These are phyloP conservation scores for Dactylellina parvicollis DNA, from an alignment of 2,329 filamentous ascomycete species.

Conservation along the genomic window DNA sequence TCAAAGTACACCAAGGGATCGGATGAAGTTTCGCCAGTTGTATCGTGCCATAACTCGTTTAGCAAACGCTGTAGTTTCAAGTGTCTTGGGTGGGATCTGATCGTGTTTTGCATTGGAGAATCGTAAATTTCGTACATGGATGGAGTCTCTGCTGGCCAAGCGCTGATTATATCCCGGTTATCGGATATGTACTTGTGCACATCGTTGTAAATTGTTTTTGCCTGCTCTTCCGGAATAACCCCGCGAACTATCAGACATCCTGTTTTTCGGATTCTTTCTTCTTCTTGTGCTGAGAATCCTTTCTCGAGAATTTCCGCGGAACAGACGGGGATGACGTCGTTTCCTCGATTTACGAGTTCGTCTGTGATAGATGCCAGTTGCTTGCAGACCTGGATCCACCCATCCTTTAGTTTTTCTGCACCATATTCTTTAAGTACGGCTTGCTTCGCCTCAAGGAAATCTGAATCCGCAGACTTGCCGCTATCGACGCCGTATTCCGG, in stretches of 20 bases:
- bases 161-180: slow-evolving; percentile 59
- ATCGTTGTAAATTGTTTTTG: slow-evolving; percentile 58
- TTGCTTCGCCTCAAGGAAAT: slow-evolving; percentile 59
- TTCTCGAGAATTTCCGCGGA: slow-evolving; percentile 58
- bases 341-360: slow-evolving; percentile 60
- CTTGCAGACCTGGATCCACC: slow-evolving; percentile 62
- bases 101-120: slow-evolving; percentile 61
- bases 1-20: slow-evolving; percentile 63
- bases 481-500: slow-evolving; percentile 55
- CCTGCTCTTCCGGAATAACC: slow-evolving; percentile 56
- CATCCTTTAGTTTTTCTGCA: slow-evolving; percentile 59
- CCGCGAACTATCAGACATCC: slow-evolving; percentile 59
- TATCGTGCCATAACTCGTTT: slow-evolving; percentile 62
- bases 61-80: slow-evolving; percentile 61
- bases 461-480: slow-evolving; percentile 55
- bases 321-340: slow-evolving; percentile 60
- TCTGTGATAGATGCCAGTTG: slow-evolving; percentile 61
- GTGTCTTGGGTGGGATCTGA: slow-evolving; percentile 62
- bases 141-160: slow-evolving; percentile 61
- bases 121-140: slow-evolving; percentile 62
- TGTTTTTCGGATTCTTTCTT: slow-evolving; percentile 58
- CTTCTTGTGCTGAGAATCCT: slow-evolving; percentile 54
- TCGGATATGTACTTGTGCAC: slow-evolving; percentile 60
- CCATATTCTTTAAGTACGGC: slow-evolving; percentile 61
- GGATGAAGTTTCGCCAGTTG: slow-evolving; percentile 56